Evolutionary conservation across 768 basidiomycete genomes (phyloP), one percentile per base, ranked within the genome.

Genomic region (Leucosporidium yakuticum): DNA sequence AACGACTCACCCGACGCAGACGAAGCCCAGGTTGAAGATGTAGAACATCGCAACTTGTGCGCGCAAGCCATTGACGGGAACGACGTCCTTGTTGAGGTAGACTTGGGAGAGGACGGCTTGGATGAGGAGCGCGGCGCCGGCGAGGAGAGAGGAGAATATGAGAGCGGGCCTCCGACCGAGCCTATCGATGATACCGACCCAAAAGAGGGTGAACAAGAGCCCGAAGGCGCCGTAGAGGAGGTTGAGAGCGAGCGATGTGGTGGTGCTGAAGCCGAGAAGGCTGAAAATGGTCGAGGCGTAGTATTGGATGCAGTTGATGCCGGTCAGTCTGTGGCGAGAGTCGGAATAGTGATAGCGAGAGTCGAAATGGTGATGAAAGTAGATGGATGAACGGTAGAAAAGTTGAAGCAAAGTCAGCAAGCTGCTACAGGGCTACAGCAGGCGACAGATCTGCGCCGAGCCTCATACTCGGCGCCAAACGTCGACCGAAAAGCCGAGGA

Each of bases 301-400:
- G 50, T 51, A 51, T 51, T 51, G 50, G 50, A 51, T 51, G 50
- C 50, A 51, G 25, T 51, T 51, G 50, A 51, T 51, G 50, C 50
- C 50, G 21, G 21, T 51, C 11, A 44, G 39, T 15, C 39, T 44
- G 39, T 7, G 39, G 14, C 17, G 39, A 15, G 14, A 2, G 6
- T 5, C 12, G 6, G 12, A 36, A 6, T 5, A 6, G 5, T 12
- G 12, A 36, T 36, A 12, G 34, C 5, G 34, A 36, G 34, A 12
- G 34, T 36, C 12, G 34, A 36, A 36, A n/a, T n/a, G n/a, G n/a
- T n/a, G 34, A 36, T 12, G 34, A 36, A 12, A 12, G 34, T 5
- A 12, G 34, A 36, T 36, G 34, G 6, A 44, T 15, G 39, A 15
- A 15, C 3, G 14, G 39, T 44, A 5, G 12, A 36, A 36, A 12